Evolutionary conservation across 495 filamentous ascomycete genomes (phyloP).

Genomic region (Tuber calosporum): DNA sequence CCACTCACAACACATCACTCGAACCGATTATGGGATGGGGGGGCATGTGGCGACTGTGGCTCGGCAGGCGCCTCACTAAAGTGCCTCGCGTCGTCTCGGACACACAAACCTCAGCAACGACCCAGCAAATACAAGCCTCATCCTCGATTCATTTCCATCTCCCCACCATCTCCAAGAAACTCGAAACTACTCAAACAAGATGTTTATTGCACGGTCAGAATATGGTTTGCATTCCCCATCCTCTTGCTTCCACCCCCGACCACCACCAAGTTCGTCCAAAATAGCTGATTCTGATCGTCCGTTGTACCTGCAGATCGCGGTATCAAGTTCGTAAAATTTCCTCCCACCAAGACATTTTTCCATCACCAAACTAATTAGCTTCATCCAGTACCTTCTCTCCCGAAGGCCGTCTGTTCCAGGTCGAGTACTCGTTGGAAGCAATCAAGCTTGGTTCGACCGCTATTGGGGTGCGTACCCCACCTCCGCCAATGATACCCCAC

Average conservation of each 20-base stretch:
- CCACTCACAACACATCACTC: background rate
- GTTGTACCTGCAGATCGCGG: constrained; percentile 66
- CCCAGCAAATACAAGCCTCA: constrained; percentile 6
- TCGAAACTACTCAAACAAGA: constrained; percentile 49
- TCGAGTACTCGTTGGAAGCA: constrained; percentile 99
- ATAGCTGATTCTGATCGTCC: constrained; percentile 42
- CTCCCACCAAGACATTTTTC: constrained; percentile 21
- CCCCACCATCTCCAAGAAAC: constrained; percentile 10
- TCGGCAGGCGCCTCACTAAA: background rate
- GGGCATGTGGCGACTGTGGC: background rate
- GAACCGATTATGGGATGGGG: background rate
- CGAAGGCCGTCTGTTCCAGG: constrained; percentile 98
- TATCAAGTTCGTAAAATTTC: constrained; percentile 70
- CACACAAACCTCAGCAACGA: background rate
- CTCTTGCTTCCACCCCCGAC: background rate
- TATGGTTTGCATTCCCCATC: constrained; percentile 63
- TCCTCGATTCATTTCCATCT: constrained; percentile 39
- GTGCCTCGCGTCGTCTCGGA: background rate
- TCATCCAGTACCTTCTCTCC: constrained; percentile 89
- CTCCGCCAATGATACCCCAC: constrained; percentile 9
- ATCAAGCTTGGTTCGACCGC: constrained; percentile 98
- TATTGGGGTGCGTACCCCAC: constrained; percentile 64
- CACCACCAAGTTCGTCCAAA: constrained; percentile 21
- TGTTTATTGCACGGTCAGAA: constrained; percentile 99
- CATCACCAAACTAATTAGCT: constrained; percentile 12